These are phyloP conservation scores for Actinomortierella wolfii DNA, from an alignment of 371 early-diverging fungal species.

Conservation along the genomic window DNA sequence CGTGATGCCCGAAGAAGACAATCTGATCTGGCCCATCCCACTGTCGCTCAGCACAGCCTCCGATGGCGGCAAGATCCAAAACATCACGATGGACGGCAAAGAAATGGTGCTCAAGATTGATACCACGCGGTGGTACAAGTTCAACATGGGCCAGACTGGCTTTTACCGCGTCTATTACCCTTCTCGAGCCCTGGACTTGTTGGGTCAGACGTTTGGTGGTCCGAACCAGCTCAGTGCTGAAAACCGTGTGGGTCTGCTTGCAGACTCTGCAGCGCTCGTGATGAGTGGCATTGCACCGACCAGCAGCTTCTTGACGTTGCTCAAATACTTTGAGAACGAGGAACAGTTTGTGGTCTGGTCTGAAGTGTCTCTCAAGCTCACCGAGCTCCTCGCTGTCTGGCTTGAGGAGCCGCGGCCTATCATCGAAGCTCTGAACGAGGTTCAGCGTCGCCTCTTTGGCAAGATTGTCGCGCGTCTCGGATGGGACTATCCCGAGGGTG, in stretches of 20 bases:
- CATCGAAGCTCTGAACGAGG: constrained; percentile 45
- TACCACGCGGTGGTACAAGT: constrained; percentile 56
- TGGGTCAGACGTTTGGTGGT: constrained; percentile 47
- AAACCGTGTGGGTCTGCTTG: constrained; percentile 67
- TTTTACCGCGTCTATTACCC: constrained; percentile 74
- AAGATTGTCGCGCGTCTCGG: constrained; percentile 60
- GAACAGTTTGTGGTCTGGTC: constrained; percentile 71
- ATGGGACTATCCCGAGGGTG: constrained; percentile 55
- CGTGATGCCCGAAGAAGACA: constrained; percentile 67
- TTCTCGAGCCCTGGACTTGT: constrained; percentile 42
- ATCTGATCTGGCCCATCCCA: constrained; percentile 78
- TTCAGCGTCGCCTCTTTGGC: constrained; percentile 58
- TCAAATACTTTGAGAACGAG: constrained; percentile 66
- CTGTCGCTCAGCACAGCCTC: constrained; percentile 21
- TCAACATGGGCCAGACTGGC: constrained; percentile 71
- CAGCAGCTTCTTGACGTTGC: constrained; percentile 61
- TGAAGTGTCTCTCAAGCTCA: constrained; percentile 53
- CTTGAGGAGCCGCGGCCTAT: constrained; percentile 56
- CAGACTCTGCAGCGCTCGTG: constrained; percentile 70
- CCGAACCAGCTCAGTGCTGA: constrained; percentile 44
- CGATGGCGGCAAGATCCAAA: background rate
- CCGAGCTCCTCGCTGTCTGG: constrained; percentile 49
- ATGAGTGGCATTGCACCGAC: constrained; percentile 62
- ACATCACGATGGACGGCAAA: constrained; percentile 40
- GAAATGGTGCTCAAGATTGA: constrained; percentile 41